Evolutionary conservation across 805 yeast genomes (phyloP), one percentile per base, ranked within the genome.

Genomic region (Starmerella etchellsii): DNA sequence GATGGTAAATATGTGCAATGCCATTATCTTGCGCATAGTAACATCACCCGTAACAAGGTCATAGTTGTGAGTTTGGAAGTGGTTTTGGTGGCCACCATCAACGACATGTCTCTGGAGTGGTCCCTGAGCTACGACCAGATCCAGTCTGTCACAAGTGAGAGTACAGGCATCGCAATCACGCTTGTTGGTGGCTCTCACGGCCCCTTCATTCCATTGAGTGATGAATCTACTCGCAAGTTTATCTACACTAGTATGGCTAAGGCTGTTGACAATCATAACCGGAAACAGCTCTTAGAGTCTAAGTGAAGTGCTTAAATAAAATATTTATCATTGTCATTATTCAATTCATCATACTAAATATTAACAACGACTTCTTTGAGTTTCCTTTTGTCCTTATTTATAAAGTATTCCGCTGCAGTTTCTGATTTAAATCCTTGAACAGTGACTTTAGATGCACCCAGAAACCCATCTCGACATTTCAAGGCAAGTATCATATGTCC

Each of bases 161-260:
- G 73, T 19, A 76, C 85, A 0, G 98, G 98, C 0, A 72, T 88
- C 26, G 70, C 73, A 37, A 68, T 88, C 46, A 73, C 69, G 10
- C 63, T 80, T 43, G 70, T 74, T 51, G 66, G 69, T 3, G 70
- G 69, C 21, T 67, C 67, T 29, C 67, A 62, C 33, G 78, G 77
- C n/a, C 76, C 78, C 26, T 88, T 88, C 56, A 74, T 88, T 35
- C 94, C 95, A 2, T 67, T 88, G 31, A 75, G 81, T 0, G 91
- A 82, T 40, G 64, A 66, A 18, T 61, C 69, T 9, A 76, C 78
- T 43, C 68, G 87, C 47, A 66, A 66, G 44, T 76, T 73, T 55
- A 60, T 88, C 41, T 85, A 84, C 65, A 70, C 66, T 47, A 72
- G 71, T 54, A 81, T 91, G 51, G 79, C 77, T 3, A 62, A 78